Evolutionary conservation across 2,329 filamentous ascomycete genomes (phyloP), one percentile per base, ranked within the genome.

Genomic region (Colletotrichum costaricense): DNA sequence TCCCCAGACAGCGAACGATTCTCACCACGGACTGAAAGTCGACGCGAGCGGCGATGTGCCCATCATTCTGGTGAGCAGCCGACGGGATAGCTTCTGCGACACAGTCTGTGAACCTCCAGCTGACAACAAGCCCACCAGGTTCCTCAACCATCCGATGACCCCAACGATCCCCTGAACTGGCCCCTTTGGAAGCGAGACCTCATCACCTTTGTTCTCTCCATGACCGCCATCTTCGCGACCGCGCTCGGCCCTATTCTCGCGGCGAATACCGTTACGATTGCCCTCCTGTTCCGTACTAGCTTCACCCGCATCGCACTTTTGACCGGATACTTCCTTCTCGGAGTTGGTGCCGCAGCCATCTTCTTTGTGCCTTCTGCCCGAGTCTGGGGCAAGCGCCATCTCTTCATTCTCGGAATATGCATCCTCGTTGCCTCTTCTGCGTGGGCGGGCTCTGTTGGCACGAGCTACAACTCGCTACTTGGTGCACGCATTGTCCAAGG

Each of bases 301-400:
- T 94, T 98, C 78, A 93, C 93, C n/a, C 86, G 92, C 56, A 91
- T 95, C 71, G 95, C 95, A 3, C 86, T 97, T 14, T 85, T 98
- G 54, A 98, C 95, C 0, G 95, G 95, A 66, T 97, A 95, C 82
- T 95, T 95, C 81, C 88, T 98, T 24, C 89, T 95, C 33, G 96
- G 95, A 24, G 93, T 95, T 3, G 95, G 94, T 12, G 86, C 95
- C 16, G 93, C 93, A 1, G 95, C 94, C 63, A 91, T 97, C 81
- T 87, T 98, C 76, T 95, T 95, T 82, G 95, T 98, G 3, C 94
- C 96, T 0, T 94, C 93, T 1, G 95, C 94, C 24, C 91, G 95
- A 70, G 93, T 98, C 75, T 98, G 94, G 94, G 96, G 96, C 52
- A 98, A 98, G 83, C 89, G 95, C 54, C 96, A 98, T 84, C 85